Base-by-base conservation (phyloP, 2,329 filamentous ascomycete species). In the Fusarium fujikuroi region DNA sequence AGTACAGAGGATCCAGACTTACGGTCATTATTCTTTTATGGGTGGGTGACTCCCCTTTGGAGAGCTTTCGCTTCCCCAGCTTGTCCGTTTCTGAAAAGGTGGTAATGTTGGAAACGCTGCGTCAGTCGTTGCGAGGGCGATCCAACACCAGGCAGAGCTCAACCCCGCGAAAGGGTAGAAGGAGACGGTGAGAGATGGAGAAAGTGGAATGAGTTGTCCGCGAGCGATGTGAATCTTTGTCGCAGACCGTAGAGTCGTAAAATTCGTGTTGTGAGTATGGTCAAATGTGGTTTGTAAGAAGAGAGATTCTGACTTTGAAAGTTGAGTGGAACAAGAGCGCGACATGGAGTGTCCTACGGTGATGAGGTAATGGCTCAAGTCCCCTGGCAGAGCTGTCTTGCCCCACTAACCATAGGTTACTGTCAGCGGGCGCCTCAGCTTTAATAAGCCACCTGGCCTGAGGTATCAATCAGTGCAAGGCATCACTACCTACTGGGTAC, bases 21-120 rank as follows among this genome's bases (percentile, higher is more conserved):
- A 92, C 90, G 79, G 87, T 84, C 89, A 91, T 91, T 81, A 80
- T 87, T 84, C 85, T 87, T 84, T 91, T 91, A 56, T 84, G 84
- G 81, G 86, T 85, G 81, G 85, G 83, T 81, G 84, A 82, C 80
- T 90, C 89, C 85, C 87, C 88, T 84, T 85, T 84, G 75, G 90
- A 92, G 78, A 90, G 84, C 84, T 90, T 92, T 83, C 90, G 89
- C 86, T 92, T 92, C 87, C 88, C 89, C 88, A 88, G 87, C 83
- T 89, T 88, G 85, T 81, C 84, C 78, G 73, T 77, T 60, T 68
- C 75, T 66, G 74, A 66, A 61, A 75, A 65, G 61, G 78, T 78
- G 58, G 80, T 74, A 82, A 83, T 83, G 70, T 80, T 83, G 81
- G 78, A 77, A 70, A 69, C 66, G 60, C 62, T 69, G 64, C 49